A percentile compares a stretch with the other conserved stretches of the same genome.
Conservation (phyloP, 2,329 filamentous ascomycete genomes). For the Aspergillus aculeatinus region DNA sequence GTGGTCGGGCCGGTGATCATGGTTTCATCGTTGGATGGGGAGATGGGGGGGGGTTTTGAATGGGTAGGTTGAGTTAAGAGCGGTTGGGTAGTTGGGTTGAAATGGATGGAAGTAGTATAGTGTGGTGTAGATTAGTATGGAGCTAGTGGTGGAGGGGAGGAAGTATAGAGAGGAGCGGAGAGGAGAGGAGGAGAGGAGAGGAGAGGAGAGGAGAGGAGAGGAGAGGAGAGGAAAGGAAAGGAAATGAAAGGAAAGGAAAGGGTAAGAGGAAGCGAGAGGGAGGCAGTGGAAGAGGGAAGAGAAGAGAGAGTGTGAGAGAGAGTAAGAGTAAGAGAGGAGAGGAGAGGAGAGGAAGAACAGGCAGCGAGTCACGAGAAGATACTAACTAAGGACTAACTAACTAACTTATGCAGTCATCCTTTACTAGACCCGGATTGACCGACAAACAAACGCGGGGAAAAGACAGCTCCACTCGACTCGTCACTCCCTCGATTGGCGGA, state of each 20-base stretch:
- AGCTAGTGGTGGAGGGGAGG: slow-evolving; percentile 6
- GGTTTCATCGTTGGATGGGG: slow-evolving; percentile 16
- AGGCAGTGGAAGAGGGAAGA: not conserved
- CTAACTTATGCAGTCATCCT: not conserved
- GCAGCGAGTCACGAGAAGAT: not conserved
- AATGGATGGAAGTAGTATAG: not conserved
- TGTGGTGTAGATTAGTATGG: not conserved
- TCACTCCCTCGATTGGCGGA: not conserved
- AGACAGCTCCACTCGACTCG: not conserved
- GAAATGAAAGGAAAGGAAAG: not conserved
- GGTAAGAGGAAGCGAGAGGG: not conserved
- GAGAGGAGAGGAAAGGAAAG: too few species aligned
- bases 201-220: not conserved
- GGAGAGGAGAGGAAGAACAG: not conserved
- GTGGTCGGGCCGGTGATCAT: slow-evolving; percentile 25
- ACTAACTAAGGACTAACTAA: not conserved
- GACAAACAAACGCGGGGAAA: not conserved
- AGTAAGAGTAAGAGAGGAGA: not conserved
- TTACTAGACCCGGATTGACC: not conserved
- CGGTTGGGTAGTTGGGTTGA: not conserved
- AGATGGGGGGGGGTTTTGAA: slow-evolving; percentile 7
- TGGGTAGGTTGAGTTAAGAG: not conserved
- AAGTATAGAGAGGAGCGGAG: not conserved
- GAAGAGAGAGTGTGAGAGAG: not conserved
- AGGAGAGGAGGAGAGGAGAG: slow-evolving; percentile 4